Evolutionary conservation across 805 yeast species (phyloP), one percentile per base, ranked within the genome.

Genomic region (Blastobotrys terrestris): DNA sequence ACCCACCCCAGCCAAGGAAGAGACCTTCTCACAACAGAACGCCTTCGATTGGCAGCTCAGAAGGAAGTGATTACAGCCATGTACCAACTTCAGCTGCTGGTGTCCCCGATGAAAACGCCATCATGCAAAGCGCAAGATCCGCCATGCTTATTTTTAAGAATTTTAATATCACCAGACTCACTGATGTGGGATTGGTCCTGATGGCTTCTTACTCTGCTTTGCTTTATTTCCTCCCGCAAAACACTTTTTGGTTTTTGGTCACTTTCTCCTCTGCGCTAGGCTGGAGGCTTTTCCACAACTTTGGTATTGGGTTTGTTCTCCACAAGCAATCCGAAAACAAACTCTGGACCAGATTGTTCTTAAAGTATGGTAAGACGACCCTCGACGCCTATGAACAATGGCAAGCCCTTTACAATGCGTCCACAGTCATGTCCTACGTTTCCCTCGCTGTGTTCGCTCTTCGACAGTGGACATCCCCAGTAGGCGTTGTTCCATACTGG

Each of bases 301-400:
- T 75, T 1, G 68, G 79, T 3, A 77, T 81, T 14, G 77, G 83
- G 46, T 60, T 63, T 21, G 70, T 85, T 35, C 73, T 87, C 50
- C 70, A 75, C 45, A 71, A 73, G 47, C 95, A 87, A 69, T 80
- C 87, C 51, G 69, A 73, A 31, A 71, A 70, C 56, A 83, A 83
- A 64, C 72, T 77, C 53, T 83, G 85, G 73, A 85, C 92, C 3
- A 79, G 75, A 60, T 69, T 81, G 61, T 82, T 78, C 62, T 72
- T 87, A 57, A 77, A 83, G 59, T 79, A 79, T 64, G 88, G 87
- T 19, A 71, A 80, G 44, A 79, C 85, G 15, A 79, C 80, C 44
- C 76, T 79, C 51, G 78, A 82, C 44, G 85, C 92, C 0, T 82
- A 80, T 63, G 77, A 81, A 58, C 85, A 83, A 59, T 87, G 91